Conservation (phyloP, 2,329 filamentous ascomycete genomes). For the Monascus ruber region DNA sequence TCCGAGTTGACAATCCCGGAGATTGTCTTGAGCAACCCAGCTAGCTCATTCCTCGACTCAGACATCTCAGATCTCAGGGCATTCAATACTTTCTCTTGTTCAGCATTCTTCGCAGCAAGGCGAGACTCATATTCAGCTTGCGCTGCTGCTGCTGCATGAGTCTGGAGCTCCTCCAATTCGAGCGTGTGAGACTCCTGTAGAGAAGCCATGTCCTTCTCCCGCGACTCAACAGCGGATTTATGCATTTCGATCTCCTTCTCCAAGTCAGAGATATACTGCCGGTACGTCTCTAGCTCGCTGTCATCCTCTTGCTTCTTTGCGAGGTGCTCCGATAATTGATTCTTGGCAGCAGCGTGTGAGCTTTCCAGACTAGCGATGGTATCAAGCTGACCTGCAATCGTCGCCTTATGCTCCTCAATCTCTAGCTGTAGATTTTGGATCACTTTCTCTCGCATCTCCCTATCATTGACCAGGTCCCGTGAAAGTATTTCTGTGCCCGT, state of each 20-base stretch:
- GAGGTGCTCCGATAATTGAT: conserved; percentile 56
- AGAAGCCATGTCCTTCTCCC: conserved; percentile 42
- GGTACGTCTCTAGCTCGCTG: conserved; percentile 35
- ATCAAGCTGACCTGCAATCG: conserved; percentile 55
- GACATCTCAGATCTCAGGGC: conserved; percentile 51
- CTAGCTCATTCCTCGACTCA: conserved; percentile 54
- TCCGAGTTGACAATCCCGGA: conserved; percentile 30
- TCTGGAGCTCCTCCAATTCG: conserved; percentile 30
- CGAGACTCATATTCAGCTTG: conserved; percentile 27
- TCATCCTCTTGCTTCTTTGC: conserved; percentile 47
- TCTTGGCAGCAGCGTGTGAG: conserved; percentile 53
- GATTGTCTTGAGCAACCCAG: conserved; percentile 48
- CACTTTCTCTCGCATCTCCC: conserved; percentile 48
- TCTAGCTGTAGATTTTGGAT: conserved; percentile 56
- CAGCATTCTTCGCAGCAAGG: conserved; percentile 41
- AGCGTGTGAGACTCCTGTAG: conserved; percentile 43
- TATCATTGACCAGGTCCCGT: conserved; percentile 39
- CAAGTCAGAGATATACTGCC: conserved; percentile 40
- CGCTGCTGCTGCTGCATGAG: conserved; percentile 23
- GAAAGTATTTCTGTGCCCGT: conserved; percentile 29
- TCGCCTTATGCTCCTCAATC: conserved; percentile 68
- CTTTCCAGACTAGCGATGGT: conserved; percentile 66
- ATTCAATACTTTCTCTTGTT: conserved; percentile 49
- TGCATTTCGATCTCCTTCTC: conserved; percentile 47
- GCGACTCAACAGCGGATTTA: conserved; percentile 43